These are phyloP conservation scores for Quercus dentata DNA, from an alignment of 306 rosid species.

Conservation along the genomic window DNA sequence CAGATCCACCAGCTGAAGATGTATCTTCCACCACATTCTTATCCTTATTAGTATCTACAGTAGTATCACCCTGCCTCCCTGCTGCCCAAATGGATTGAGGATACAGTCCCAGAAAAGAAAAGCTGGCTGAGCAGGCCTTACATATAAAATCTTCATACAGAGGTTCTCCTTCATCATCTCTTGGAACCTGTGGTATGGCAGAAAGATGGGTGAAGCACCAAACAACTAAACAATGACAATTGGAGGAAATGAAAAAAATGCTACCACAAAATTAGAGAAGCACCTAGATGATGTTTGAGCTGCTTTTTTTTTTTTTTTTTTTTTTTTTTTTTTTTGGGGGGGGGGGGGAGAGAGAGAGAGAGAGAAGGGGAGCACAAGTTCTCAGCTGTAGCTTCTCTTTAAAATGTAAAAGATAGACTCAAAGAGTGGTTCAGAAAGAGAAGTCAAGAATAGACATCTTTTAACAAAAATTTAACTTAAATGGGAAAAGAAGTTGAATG, in stretches of 20 bases:
- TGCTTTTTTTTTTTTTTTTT: not conserved
- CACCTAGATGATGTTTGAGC: not conserved
- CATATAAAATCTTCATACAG: constrained; percentile 84
- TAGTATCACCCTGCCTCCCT: constrained; percentile 43
- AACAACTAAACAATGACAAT: not conserved
- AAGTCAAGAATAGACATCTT: not conserved
- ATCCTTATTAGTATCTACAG: constrained; percentile 42
- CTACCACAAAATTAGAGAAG: not conserved
- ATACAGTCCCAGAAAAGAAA: constrained; percentile 67
- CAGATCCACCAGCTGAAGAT: constrained; percentile 46
- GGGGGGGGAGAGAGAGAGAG: too few species aligned
- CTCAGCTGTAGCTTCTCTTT: not conserved
- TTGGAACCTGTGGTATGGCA: constrained; percentile 62
- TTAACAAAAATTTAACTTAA: not conserved
- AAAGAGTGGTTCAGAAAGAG: not conserved
- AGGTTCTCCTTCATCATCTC: constrained; percentile 96
- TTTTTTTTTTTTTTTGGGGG: not conserved
- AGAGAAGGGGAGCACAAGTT: not conserved
- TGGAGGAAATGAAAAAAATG: not conserved
- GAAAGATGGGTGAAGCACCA: constrained; percentile 5
- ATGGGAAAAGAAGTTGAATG: not conserved
- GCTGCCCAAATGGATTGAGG: constrained; percentile 54
- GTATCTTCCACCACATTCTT: constrained; percentile 53
- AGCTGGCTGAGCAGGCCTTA: constrained; percentile 65
- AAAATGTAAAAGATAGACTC: not conserved